Evolutionary conservation across 805 yeast species (phyloP), one percentile per base, ranked within the genome.

Genomic region (Starmerella etchellsii): DNA sequence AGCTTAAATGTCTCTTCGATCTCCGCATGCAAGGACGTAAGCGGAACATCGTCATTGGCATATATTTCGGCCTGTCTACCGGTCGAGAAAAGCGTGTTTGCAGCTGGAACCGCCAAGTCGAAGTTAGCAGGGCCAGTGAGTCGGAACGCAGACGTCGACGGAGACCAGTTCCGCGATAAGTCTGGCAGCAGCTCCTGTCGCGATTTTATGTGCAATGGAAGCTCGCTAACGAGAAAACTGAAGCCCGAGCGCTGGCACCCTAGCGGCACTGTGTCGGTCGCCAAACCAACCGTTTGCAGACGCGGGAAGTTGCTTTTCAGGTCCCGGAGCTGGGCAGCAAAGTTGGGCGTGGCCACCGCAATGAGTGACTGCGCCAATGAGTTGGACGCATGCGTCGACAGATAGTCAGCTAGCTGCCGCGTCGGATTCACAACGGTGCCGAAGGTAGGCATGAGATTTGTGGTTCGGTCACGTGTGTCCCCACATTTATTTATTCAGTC

Each of bases 301-400:
- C 35, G 31, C 4, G 53, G 53, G 36, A 47, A 46, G 19, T 38
- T 41, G 15, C 28, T 14, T 20, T 49, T 44, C 14, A 53, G 40
- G 1, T 20, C 30, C 16, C 34, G 29, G 31, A 63, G 43, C 31
- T 58, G 56, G 9, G 41, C 26, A 13, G 65, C 61, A 27, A 58
- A 49, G 36, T 55, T 54, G 11, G 66, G 63, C 15, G 67, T 60
- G 5, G 54, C 56, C 4, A 61, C 54, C 3, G 58, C 49, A 2
- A 62, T 31, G 15, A 59, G 29, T 2, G 61, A 48, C 31, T 41
- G 35, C 22, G 48, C 52, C 19, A 44, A 41, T 6, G 25, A 15
- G 41, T 50, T 48, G 14, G 49, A 34, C 18, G 54, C 50, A 30
- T 43, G 51, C 33, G 48, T 34, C 19, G 41, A 26, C 25, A 52